These are phyloP conservation scores for Cryptomeria japonica DNA, from an alignment of 75 land plant species.

Conservation along the genomic window DNA sequence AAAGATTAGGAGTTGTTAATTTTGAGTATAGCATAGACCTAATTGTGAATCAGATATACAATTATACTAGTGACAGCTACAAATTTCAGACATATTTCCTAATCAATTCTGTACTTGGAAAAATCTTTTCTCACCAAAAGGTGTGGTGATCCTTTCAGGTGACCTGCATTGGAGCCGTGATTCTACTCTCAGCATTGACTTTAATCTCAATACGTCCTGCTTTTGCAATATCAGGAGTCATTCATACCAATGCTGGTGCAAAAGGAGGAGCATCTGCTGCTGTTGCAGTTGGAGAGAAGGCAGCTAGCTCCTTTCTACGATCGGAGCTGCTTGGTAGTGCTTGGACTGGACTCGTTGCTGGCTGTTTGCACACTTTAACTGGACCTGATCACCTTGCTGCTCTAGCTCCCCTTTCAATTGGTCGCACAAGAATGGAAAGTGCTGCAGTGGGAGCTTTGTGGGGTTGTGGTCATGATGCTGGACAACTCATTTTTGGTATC, in stretches of 20 bases:
- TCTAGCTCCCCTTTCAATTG: constrained; percentile 50
- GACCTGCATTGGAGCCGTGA: constrained; percentile 18
- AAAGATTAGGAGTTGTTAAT: background rate
- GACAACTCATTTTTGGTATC: constrained; percentile 51
- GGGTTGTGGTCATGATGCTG: constrained; percentile 64
- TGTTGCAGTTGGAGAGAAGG: constrained; percentile 36
- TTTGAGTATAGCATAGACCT: background rate
- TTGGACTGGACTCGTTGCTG: constrained; percentile 53
- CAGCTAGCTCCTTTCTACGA: constrained; percentile 15
- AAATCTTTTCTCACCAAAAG: background rate
- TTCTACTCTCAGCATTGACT: constrained; percentile 34
- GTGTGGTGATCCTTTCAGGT: constrained; percentile 12
- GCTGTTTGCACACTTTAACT: constrained; percentile 47
- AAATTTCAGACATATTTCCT: background rate
- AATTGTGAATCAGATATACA: background rate
- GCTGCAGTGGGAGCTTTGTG: constrained; percentile 56
- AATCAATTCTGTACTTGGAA: background rate
- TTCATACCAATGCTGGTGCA: constrained; percentile 36
- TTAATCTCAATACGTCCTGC: constrained; percentile 33
- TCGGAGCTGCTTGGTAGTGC: constrained; percentile 31
- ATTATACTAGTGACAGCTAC: background rate
- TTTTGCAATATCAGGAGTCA: constrained; percentile 44
- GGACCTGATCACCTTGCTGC: constrained; percentile 62
- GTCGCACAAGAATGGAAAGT: constrained; percentile 43
- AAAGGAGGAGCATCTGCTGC: constrained; percentile 36